Conservation (phyloP, 176 grass and related monocot species). For the Musa beccarii region DNA sequence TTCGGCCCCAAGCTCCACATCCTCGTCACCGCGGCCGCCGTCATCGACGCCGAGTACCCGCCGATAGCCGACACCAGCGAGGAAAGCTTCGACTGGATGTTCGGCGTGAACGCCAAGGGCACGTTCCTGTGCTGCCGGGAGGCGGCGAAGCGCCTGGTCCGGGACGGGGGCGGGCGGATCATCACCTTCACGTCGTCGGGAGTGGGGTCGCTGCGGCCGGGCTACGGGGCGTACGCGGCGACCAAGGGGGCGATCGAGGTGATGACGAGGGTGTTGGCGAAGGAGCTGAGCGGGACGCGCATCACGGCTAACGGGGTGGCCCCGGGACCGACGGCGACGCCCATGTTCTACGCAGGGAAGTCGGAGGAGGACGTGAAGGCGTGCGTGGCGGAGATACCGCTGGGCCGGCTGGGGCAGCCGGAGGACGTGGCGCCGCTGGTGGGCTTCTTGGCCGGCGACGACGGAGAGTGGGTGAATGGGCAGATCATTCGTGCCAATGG, state of each 20-base stretch:
- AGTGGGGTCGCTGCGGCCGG: constrained; percentile 5
- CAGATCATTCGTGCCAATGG: constrained; percentile 46
- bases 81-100: constrained; percentile 33
- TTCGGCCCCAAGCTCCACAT: constrained; percentile 56
- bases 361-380: neutral
- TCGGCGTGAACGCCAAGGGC: constrained; percentile 46
- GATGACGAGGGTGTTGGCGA: constrained; percentile 12
- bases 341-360: constrained; percentile 7
- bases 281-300: neutral
- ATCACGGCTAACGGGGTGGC: constrained; percentile 7
- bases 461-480: constrained; percentile 45
- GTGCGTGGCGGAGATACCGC: neutral
- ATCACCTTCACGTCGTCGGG: constrained; percentile 31
- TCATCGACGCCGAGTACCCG: constrained; percentile 39
- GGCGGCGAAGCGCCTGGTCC: constrained; percentile 40
- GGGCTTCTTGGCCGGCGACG: constrained; percentile 37
- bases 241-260: constrained; percentile 3
- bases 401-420: constrained; percentile 16
- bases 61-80: constrained; percentile 30
- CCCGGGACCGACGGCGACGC: constrained; percentile 1
- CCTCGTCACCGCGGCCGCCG: constrained; percentile 44
- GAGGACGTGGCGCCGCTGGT: constrained; percentile 50
- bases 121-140: constrained; percentile 74
- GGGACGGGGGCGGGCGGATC: constrained; percentile 59
- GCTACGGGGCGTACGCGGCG: neutral